Evolutionary conservation across 1,139 yeast species (phyloP), one percentile per base, ranked within the genome.

Genomic region (Pichia sp.): DNA sequence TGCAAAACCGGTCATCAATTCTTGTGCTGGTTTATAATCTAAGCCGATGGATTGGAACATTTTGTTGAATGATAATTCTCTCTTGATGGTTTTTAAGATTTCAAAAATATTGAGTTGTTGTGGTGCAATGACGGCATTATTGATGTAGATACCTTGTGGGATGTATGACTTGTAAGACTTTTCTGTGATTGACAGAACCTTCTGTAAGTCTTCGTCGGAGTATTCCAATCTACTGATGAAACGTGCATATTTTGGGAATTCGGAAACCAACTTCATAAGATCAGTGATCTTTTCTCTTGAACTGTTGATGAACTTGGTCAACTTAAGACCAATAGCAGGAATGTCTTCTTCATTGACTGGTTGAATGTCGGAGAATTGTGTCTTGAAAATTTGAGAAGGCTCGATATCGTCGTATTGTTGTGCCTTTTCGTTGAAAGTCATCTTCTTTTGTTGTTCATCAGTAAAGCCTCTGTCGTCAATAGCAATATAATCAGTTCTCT

Each of bases 401-500:
- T 20, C 54, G 49, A 28, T 9, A 30, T 43, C 45, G 19, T 56
- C 53, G 20, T 24, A 8, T 24, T 24, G 27, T 8, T 24, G 7
- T 8, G 27, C 10, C 10, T 24, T 24, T 8, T 33, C 15, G 19
- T 34, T 50, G 31, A 61, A 54, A 14, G 33, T 40, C 19, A 61
- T 34, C 32, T 54, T 59, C 11, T 51, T 39, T 37, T 56, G 60
- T 42, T 56, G 62, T 19, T 58, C 61, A 7, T 51, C 45, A 12
- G 58, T 54, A 34, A 60, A 51, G 33, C 75, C 77, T 42, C 84
- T 68, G 52, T 82, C 89, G 57, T 83, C 88, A 48, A 81, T 73
- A 3, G 75, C 85, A 15, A 80, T 67, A 52, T 83, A 82, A 54
- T 83, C 88, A 0, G 85, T 77, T 51, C 83, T 69, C 54, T 83